These are phyloP conservation scores for Cucumis cinereus DNA, from an alignment of 306 rosid genomes.

Conservation along the genomic window DNA sequence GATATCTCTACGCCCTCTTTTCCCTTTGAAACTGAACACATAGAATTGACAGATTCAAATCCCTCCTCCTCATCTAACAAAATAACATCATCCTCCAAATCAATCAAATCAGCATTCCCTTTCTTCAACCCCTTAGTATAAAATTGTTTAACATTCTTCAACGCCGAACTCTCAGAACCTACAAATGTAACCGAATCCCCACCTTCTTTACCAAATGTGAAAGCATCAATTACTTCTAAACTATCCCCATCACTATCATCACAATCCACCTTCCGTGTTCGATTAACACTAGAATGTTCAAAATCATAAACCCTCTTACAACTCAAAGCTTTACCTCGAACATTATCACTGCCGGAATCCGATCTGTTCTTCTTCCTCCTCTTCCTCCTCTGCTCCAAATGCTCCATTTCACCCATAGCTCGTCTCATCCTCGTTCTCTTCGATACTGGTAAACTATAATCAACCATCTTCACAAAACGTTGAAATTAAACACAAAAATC, in stretches of 20 bases:
- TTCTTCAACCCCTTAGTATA: background rate
- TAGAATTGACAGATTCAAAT: conserved; percentile 6
- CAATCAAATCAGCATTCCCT: background rate
- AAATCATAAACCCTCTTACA: background rate
- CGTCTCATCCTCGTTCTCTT: conserved; percentile 18
- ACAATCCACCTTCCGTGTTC: background rate
- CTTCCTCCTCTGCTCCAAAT: conserved; percentile 2
- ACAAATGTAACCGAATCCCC: conserved; percentile 1
- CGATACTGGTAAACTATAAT: conserved; percentile 1
- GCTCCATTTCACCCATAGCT: background rate
- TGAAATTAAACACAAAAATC: background rate
- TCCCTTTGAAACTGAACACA: conserved; percentile 2
- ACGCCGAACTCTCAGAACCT: conserved; percentile 6
- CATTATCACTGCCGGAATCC: background rate
- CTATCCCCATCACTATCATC: background rate
- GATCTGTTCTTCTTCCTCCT: background rate
- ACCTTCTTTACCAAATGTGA: background rate
- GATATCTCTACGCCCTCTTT: background rate
- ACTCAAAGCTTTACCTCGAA: background rate
- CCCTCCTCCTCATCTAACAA: conserved; percentile 3
- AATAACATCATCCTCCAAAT: conserved; percentile 7
- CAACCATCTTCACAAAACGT: background rate
- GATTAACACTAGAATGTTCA: background rate
- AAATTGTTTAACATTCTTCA: background rate
- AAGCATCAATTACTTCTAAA: background rate